These are phyloP conservation scores for Microstegium vimineum DNA, from an alignment of 176 grass and related monocot genomes.

Conservation along the genomic window DNA sequence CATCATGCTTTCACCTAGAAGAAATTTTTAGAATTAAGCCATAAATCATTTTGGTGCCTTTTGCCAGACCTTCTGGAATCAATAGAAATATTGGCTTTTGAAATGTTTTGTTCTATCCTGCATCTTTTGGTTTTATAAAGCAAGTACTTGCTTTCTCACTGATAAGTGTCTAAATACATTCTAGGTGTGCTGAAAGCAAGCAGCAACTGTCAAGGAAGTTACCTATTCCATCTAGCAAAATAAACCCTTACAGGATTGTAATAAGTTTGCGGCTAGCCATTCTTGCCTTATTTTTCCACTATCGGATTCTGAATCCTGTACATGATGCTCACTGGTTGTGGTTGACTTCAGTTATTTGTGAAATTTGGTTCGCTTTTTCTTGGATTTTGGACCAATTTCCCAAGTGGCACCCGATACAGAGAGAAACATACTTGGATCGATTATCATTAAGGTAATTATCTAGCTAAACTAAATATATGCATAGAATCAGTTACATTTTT, in stretches of 20 bases:
- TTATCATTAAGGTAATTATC: constrained; percentile 56
- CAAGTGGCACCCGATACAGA: constrained; percentile 47
- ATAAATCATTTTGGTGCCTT: not conserved
- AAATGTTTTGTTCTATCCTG: not conserved
- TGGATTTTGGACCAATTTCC: constrained; percentile 34
- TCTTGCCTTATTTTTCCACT: constrained; percentile 62
- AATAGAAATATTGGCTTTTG: not conserved
- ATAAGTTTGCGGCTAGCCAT: constrained; percentile 32
- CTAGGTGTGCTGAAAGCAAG: constrained; percentile 30
- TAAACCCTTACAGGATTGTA: constrained; percentile 36
- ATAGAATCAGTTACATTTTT: not conserved
- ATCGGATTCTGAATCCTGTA: constrained; percentile 62
- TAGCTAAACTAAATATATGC: not conserved
- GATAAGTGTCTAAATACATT: constrained; percentile 3
- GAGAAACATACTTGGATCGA: constrained; percentile 77
- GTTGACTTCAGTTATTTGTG: constrained; percentile 44
- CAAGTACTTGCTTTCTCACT: not conserved
- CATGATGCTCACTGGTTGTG: constrained; percentile 66
- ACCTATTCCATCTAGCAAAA: constrained; percentile 34
- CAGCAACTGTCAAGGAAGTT: constrained; percentile 27
- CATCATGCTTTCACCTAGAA: not conserved
- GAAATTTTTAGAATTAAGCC: not conserved
- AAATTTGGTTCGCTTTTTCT: constrained; percentile 33
- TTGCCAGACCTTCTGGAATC: not conserved
- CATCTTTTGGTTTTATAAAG: not conserved